Conservation (phyloP, 176 grass and related monocot species). For the Pontederia paniculata region DNA sequence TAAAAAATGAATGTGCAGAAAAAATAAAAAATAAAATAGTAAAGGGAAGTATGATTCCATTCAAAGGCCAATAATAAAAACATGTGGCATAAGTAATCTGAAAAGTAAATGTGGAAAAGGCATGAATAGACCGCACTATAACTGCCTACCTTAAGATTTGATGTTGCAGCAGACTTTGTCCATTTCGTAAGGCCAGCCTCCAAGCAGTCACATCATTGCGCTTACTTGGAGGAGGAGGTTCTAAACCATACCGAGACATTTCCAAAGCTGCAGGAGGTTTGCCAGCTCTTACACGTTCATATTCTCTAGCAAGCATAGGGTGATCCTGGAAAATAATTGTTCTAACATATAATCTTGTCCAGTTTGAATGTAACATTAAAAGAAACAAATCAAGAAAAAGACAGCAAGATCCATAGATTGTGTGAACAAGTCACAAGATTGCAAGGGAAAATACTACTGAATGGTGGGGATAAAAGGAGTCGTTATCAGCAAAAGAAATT, state of each 20-base stretch:
- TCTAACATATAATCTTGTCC: background rate
- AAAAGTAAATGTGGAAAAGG: too few species aligned
- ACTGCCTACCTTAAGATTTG: conserved; percentile 60
- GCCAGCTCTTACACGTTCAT: conserved; percentile 87
- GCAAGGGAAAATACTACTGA: too few species aligned
- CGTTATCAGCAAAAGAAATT: too few species aligned
- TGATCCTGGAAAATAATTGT: conserved; percentile 50
- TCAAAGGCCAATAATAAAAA: background rate
- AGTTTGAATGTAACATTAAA: too few species aligned
- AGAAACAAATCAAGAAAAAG: background rate
- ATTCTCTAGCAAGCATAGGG: conserved; percentile 94
- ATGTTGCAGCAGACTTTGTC: conserved; percentile 83
- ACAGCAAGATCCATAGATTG: background rate
- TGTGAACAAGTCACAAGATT: background rate
- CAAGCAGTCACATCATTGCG: conserved; percentile 86
- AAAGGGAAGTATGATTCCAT: background rate
- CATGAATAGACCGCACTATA: conserved; percentile 5
- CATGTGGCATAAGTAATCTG: background rate
- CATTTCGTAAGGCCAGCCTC: conserved; percentile 76
- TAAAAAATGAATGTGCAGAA: conserved; percentile 5
- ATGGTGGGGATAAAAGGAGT: too few species aligned
- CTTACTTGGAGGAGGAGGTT: conserved; percentile 64
- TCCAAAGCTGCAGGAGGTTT: conserved; percentile 85
- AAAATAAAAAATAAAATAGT: conserved; percentile 8
- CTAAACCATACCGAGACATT: conserved; percentile 93